These are phyloP conservation scores for Haberlea rhodopensis DNA, from an alignment of 257 asterid species.

Conservation along the genomic window DNA sequence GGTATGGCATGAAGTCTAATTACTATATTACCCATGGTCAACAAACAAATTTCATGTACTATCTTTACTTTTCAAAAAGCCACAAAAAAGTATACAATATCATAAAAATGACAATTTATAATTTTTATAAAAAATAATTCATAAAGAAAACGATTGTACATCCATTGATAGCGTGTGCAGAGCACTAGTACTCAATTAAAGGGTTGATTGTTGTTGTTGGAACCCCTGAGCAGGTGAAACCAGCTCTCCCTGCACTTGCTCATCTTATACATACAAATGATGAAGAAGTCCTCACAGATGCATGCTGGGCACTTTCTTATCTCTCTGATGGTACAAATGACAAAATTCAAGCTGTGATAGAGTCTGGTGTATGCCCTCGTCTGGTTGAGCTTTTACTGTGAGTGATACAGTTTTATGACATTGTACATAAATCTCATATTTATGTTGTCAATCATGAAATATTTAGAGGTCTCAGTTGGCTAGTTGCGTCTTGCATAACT, in stretches of 20 bases:
- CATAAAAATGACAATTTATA: too few species aligned
- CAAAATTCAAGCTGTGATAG: constrained; percentile 60
- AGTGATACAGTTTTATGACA: constrained; percentile 22
- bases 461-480: not conserved
- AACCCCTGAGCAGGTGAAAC: constrained; percentile 41
- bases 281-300: constrained; percentile 60
- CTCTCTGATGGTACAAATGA: constrained; percentile 62
- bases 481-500: not conserved
- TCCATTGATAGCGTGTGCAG: too few species aligned
- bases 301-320: constrained; percentile 68
- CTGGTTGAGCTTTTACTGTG: constrained; percentile 54
- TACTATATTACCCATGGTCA: too few species aligned
- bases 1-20: too few species aligned
- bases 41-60: too few species aligned
- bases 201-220: not conserved
- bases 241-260: constrained; percentile 55
- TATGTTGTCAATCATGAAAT: not conserved
- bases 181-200: not conserved
- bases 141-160: too few species aligned
- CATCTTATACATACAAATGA: constrained; percentile 51
- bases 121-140: too few species aligned
- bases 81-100: too few species aligned
- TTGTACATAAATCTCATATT: not conserved
- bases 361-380: constrained; percentile 57
- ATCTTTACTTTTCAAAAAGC: too few species aligned